Conservation (phyloP, 2,329 filamentous ascomycete genomes). For the Drechslerella dactyloides region DNA sequence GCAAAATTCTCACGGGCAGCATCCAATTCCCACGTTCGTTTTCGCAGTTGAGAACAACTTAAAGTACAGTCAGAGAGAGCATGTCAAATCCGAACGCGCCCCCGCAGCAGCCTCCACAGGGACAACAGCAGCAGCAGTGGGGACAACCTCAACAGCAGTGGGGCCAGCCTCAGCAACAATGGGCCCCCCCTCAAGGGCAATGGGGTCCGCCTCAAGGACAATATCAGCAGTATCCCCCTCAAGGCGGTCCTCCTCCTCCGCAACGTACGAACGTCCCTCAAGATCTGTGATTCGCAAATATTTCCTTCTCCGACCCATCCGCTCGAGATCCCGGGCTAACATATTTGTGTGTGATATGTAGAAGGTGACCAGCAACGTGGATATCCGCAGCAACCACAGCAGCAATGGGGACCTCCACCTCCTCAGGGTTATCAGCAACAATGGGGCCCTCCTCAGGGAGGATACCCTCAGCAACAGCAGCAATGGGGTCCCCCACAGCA, state of each 20-base stretch:
- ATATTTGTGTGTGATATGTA: neutral
- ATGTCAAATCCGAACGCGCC: neutral
- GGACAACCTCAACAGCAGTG: constrained; percentile 21
- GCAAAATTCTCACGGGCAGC: no score
- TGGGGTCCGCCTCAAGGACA: constrained; percentile 14
- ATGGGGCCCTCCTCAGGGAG: constrained; percentile 14
- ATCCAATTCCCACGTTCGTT: no score
- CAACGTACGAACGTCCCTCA: neutral
- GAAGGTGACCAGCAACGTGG: constrained; percentile 26
- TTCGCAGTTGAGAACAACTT: neutral
- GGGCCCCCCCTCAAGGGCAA: neutral
- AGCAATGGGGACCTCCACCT: constrained; percentile 28
- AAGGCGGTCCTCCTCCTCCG: constrained; percentile 1
- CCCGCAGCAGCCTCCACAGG: neutral
- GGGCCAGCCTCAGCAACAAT: constrained; percentile 10
- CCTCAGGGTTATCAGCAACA: constrained; percentile 16
- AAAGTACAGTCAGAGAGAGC: neutral
- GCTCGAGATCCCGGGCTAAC: neutral
- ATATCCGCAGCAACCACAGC: constrained; percentile 20
- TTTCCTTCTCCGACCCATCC: neutral
- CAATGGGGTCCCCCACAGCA: constrained; percentile 27
- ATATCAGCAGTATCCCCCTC: constrained; percentile 5
- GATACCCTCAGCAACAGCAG: constrained; percentile 7
- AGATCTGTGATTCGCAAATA: neutral
- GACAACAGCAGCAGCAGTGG: constrained; percentile 14